Base-by-base conservation (phyloP, 768 basidiomycete species). In the Neoboletus magnificus region DNA sequence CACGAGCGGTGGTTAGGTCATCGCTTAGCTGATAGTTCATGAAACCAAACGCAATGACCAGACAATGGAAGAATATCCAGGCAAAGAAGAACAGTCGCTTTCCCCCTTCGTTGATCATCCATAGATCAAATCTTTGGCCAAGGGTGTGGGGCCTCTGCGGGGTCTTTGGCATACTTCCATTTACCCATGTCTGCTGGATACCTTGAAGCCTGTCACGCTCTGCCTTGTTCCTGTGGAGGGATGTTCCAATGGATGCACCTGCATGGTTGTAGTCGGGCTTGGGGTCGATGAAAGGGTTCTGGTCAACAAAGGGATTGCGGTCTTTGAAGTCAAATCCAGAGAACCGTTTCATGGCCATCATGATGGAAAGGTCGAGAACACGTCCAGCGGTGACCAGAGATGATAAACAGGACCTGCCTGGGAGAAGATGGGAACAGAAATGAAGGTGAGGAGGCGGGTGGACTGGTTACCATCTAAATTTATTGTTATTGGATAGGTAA, bases 91-190 rank as follows among this genome's bases (percentile, higher is more conserved):
- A 92, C 37, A 95, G 62, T 51, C 82, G 78, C 42, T 81, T 80
- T 15, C 88, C 84, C 64, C 94, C 94, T 67, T 95, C 93, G 68
- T 95, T 94, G 70, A 94, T 91, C 88, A 93, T 89, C 93, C 93
- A 96, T n/a, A 84, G 63, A 61, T 80, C 77, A 63, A 82, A 79
- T 61, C 71, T 80, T 62, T 84, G 78, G 42, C 64, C 62, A 44
- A 74, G 66, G 3, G 77, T 74, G 50, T 62, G 71, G 32, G 80
- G 75, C 44, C 69, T 64, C 56, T 76, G 76, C 16, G 69, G 69
- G 0, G 68, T 65, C 7, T 60, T 65, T 6, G 64, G 65, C 35
- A 60, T 52, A 41, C 47, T 62, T 16, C 70, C 59, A 27, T 60
- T 69, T 12, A 81, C 80, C 59, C 79, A 75, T 3, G 78, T 72